Conservation (phyloP, 495 filamentous ascomycete genomes). For the Achaetomiella virescens region DNA sequence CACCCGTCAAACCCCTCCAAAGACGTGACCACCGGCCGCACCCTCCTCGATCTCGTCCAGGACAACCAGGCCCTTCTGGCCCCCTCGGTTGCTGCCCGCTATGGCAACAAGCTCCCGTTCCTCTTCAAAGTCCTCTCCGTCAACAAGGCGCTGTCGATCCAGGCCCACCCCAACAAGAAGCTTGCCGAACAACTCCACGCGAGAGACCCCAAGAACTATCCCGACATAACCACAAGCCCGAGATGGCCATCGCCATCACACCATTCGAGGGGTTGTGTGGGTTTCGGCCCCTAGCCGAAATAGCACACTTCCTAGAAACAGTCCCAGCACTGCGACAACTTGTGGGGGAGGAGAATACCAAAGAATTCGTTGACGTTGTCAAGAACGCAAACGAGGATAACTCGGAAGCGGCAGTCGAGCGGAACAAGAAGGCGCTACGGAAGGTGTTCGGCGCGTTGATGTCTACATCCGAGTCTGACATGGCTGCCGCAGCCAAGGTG, state of each 20-base stretch:
- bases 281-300: constrained; percentile 82
- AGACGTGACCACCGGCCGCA: constrained; percentile 76
- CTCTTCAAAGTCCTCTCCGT: constrained; percentile 96
- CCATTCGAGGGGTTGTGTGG: constrained; percentile 94
- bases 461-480: constrained; percentile 59
- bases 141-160: constrained; percentile 89
- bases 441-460: constrained; percentile 70
- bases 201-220: constrained; percentile 87
- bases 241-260: constrained; percentile 97
- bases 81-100: constrained; percentile 56
- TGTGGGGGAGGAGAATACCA: constrained; percentile 63
- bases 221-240: constrained; percentile 98
- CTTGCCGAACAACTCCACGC: constrained; percentile 84
- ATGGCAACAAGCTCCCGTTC: constrained; percentile 69
- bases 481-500: constrained; percentile 57
- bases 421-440: constrained; percentile 78
- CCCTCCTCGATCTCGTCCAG: constrained; percentile 81
- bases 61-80: constrained; percentile 81
- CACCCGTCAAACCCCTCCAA: constrained; percentile 93
- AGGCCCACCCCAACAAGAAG: constrained; percentile 97
- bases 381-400: constrained; percentile 53
- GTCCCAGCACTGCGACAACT: constrained; percentile 68
- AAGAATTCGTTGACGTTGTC: constrained; percentile 62
- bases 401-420: constrained; percentile 42
- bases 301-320: constrained; percentile 73